Conservation (phyloP, 1,139 yeast genomes). For the Geotrichum bryndzae region DNA sequence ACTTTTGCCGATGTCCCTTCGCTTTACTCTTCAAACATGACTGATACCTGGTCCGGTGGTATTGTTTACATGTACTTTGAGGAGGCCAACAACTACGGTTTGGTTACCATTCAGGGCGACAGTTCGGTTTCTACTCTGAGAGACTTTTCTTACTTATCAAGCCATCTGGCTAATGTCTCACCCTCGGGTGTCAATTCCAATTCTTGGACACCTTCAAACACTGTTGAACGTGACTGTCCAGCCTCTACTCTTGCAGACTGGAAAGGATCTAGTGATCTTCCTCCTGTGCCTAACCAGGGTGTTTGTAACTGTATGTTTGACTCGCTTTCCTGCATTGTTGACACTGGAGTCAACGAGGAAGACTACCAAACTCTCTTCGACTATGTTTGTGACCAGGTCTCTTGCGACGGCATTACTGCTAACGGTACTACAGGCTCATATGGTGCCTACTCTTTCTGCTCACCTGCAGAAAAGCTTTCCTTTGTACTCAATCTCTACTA, state of each 20-base stretch:
- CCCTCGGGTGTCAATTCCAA: slow-evolving; percentile 55
- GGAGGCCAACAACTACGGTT: slow-evolving; percentile 83
- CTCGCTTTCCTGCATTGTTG: slow-evolving; percentile 49
- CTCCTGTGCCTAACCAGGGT: slow-evolving; percentile 62
- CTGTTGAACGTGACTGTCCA: slow-evolving; percentile 49
- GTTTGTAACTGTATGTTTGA: slow-evolving; percentile 52
- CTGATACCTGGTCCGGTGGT: slow-evolving; percentile 84
- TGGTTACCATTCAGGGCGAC: slow-evolving; percentile 45
- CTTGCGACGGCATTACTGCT: slow-evolving; percentile 45
- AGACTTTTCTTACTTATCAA: slow-evolving; percentile 54
- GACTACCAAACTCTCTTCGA: slow-evolving; percentile 53
- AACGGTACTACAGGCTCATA: slow-evolving; percentile 49
- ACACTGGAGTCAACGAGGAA: slow-evolving; percentile 39
- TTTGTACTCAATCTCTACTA: slow-evolving; percentile 58
- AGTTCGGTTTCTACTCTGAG: slow-evolving; percentile 50
- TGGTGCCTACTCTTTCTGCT: slow-evolving; percentile 57
- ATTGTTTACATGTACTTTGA: slow-evolving; percentile 87
- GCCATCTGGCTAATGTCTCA: slow-evolving; percentile 48
- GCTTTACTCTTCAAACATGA: slow-evolving; percentile 52
- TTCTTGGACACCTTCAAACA: slow-evolving; percentile 43
- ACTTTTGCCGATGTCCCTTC: slow-evolving; percentile 65
- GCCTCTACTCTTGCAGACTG: slow-evolving; percentile 43
- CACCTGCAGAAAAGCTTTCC: slow-evolving; percentile 53
- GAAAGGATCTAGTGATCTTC: slow-evolving; percentile 51
- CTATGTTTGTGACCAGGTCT: slow-evolving; percentile 41